Conservation (phyloP, 306 rosid genomes). For the Calophaca sinica region DNA sequence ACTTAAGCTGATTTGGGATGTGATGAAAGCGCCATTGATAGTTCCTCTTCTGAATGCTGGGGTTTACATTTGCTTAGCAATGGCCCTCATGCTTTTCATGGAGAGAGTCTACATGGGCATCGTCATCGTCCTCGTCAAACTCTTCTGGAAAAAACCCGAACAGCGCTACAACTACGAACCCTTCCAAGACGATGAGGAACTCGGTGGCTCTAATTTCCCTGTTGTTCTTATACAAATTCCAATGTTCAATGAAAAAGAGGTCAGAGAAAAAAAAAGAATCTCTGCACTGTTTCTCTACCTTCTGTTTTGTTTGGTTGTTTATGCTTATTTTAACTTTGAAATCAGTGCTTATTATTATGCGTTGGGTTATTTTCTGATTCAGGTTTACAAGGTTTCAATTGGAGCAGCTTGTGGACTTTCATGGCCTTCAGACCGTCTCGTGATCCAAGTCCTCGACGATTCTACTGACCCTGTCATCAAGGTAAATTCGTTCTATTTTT, state of each 20-base stretch:
- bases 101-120: constrained; percentile 95
- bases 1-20: constrained; percentile 78
- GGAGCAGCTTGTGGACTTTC: constrained; percentile 98
- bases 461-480: constrained; percentile 89
- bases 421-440: constrained; percentile 97
- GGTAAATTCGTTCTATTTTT: constrained; percentile 50
- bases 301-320: background rate
- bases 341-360: background rate
- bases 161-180: constrained; percentile 72
- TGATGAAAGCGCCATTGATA: constrained; percentile 85
- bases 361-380: constrained; percentile 23
- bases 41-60: constrained; percentile 75
- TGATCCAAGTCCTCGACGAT: constrained; percentile 97
- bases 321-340: constrained; percentile 12
- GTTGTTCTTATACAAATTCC: constrained; percentile 95
- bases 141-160: constrained; percentile 94
- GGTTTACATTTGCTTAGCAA: constrained; percentile 73
- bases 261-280: constrained; percentile 52
- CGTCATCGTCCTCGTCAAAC: constrained; percentile 83
- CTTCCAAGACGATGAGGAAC: constrained; percentile 77
- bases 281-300: background rate
- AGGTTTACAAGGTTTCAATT: constrained; percentile 97
- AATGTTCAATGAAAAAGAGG: constrained; percentile 98
- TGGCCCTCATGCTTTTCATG: constrained; percentile 92
- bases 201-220: constrained; percentile 83